A percentile compares a stretch with the other conserved stretches of the same genome.
These are phyloP conservation scores for Yamadazyma endophytica DNA, from an alignment of 805 yeast species.

Conservation along the genomic window DNA sequence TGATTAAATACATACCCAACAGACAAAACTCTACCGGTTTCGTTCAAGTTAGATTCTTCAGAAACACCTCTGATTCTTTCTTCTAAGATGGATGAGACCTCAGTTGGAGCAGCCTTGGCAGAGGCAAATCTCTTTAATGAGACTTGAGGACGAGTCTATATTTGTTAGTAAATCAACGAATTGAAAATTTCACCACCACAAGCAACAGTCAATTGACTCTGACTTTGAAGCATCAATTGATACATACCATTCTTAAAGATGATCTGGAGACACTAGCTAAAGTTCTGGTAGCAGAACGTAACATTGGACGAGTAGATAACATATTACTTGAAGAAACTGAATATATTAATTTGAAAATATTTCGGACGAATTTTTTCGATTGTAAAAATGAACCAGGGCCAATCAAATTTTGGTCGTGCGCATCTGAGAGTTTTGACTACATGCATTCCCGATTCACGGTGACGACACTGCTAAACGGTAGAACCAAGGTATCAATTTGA, in stretches of 20 bases:
- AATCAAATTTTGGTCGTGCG: too few species aligned
- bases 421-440: too few species aligned
- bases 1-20: slow-evolving; percentile 67
- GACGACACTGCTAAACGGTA: too few species aligned
- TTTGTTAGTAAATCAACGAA: neutral
- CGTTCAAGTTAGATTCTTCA: slow-evolving; percentile 95
- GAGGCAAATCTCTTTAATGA: slow-evolving; percentile 82
- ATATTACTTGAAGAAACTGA: too few species aligned
- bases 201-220: neutral
- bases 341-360: too few species aligned
- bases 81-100: slow-evolving; percentile 97
- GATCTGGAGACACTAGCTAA: slow-evolving; percentile 44
- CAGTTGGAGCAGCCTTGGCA: slow-evolving; percentile 98
- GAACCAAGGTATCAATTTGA: too few species aligned
- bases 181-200: neutral
- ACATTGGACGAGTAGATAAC: slow-evolving; percentile 83
- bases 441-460: too few species aligned
- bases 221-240: slow-evolving; percentile 3
- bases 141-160: slow-evolving; percentile 68
- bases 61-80: slow-evolving; percentile 99
- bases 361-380: too few species aligned
- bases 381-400: too few species aligned
- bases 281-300: slow-evolving; percentile 82
- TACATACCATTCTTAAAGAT: slow-evolving; percentile 32
- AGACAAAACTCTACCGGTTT: slow-evolving; percentile 98